Conservation (phyloP, 2,329 filamentous ascomycete genomes). For the Pestalotiopsis sp. region DNA sequence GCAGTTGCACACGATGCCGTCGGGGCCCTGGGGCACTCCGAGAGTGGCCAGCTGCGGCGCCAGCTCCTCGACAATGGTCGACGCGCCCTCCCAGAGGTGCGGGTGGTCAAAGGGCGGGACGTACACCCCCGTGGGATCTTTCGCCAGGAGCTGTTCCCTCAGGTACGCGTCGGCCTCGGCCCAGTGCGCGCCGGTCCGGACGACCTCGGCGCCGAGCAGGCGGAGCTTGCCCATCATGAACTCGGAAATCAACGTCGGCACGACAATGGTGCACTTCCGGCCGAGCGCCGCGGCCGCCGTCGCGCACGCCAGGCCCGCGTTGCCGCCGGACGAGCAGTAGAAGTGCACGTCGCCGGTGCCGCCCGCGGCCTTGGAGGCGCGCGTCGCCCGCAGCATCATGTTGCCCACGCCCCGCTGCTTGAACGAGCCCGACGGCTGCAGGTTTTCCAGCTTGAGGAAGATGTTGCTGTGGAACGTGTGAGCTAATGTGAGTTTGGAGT, state of each 20-base stretch:
- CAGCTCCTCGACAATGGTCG: constrained; percentile 58
- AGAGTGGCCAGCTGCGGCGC: constrained; percentile 39
- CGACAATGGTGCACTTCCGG: constrained; percentile 73
- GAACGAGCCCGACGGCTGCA: constrained; percentile 85
- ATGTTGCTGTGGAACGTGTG: constrained; percentile 59
- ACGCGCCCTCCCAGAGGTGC: constrained; percentile 68
- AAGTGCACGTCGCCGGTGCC: constrained; percentile 59
- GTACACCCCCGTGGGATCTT: constrained; percentile 58
- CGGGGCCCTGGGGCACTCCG: constrained; percentile 33
- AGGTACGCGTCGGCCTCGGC: constrained; percentile 71
- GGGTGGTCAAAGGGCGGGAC: constrained; percentile 72
- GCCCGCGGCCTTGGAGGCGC: constrained; percentile 30
- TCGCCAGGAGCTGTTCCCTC: constrained; percentile 55
- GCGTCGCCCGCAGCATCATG: constrained; percentile 53
- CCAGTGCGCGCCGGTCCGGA: constrained; percentile 70
- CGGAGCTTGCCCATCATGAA: constrained; percentile 74
- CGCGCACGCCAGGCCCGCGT: constrained; percentile 82
- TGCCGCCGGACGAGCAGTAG: constrained; percentile 80
- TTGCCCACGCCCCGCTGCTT: constrained; percentile 80
- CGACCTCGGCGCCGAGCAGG: constrained; percentile 68
- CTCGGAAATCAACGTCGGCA: constrained; percentile 66
- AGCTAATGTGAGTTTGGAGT: background rate
- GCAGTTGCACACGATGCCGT: constrained; percentile 76
- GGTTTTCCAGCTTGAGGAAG: constrained; percentile 83
- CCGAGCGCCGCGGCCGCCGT: constrained; percentile 68